Percentiles rank a stretch among this genome's conserved stretches.
Conservation (phyloP, 2,329 filamentous ascomycete species). For the Exophiala sp. region DNA sequence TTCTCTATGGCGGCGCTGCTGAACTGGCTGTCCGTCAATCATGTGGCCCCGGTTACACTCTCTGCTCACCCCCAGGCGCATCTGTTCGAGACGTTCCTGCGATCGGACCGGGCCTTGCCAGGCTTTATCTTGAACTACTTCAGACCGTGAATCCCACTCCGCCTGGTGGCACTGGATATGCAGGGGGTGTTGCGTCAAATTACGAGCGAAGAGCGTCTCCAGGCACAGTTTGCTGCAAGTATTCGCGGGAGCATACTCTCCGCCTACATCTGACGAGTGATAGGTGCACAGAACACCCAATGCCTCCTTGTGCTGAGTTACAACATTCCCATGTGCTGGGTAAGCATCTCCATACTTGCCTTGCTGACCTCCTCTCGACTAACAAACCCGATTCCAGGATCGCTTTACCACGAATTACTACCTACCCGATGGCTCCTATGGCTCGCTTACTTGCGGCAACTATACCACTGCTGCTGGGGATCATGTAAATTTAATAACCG, state of each 20-base stretch:
- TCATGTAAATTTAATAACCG: conserved; percentile 42
- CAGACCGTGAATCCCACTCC: conserved; percentile 25
- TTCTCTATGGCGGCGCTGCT: conserved; percentile 6
- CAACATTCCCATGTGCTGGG: conserved; percentile 46
- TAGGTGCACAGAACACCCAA: conserved; percentile 34
- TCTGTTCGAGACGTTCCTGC: conserved; percentile 28
- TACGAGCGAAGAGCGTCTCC: conserved; percentile 4
- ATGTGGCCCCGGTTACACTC: conserved; percentile 30
- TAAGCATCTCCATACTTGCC: conserved; percentile 13
- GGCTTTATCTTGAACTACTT: conserved; percentile 33
- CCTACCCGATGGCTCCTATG: conserved; percentile 44
- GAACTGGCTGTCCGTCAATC: conserved; percentile 15
- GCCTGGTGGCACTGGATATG: conserved; percentile 1
- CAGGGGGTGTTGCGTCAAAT: background rate
- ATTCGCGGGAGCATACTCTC: background rate
- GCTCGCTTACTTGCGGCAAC: conserved; percentile 41
- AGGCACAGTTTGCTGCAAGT: conserved; percentile 28
- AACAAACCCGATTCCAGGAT: conserved; percentile 32
- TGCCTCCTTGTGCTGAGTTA: conserved; percentile 40
- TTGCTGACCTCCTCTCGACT: background rate
- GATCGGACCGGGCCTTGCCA: conserved; percentile 31
- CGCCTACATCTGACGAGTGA: background rate
- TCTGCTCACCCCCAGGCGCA: conserved; percentile 33
- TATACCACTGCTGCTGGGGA: conserved; percentile 38
- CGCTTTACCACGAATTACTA: conserved; percentile 48